A percentile compares a stretch with the other conserved stretches of the same genome.
phyloP scores from a whole-genome alignment of 2,329 filamentous ascomycete species.

The Colletotrichum scovillei region DNA sequence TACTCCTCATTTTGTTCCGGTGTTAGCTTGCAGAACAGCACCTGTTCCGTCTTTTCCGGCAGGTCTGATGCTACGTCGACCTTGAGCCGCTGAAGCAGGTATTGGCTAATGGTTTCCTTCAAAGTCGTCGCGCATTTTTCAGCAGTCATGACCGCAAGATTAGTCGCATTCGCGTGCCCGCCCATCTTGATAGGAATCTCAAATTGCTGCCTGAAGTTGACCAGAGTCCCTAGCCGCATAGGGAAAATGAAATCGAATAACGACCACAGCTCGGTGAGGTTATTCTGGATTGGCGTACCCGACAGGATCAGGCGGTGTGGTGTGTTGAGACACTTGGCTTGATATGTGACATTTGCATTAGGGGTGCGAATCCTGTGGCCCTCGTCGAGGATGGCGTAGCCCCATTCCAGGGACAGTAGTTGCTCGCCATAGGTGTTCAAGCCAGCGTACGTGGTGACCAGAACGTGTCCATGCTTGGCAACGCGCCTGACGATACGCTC shows the following conservation, averaged over 20 bases:
- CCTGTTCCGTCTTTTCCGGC: constrained; percentile 95
- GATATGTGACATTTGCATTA: constrained; percentile 92
- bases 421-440: constrained; percentile 92
- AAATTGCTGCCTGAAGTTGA: constrained; percentile 91
- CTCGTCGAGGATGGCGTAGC: constrained; percentile 93
- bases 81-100: constrained; percentile 92
- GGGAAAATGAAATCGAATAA: constrained; percentile 98
- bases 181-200: constrained; percentile 94
- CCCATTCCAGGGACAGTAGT: constrained; percentile 87
- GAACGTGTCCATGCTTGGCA: constrained; percentile 85
- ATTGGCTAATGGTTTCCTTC: constrained; percentile 93
- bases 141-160: constrained; percentile 92
- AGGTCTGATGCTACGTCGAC: constrained; percentile 93
- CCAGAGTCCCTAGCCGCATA: constrained; percentile 91
- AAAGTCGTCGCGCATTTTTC: constrained; percentile 93
- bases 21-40: constrained; percentile 94
- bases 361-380: constrained; percentile 99
- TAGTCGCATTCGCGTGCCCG: constrained; percentile 94
- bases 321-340: constrained; percentile 93
- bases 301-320: constrained; percentile 93
- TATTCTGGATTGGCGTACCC: constrained; percentile 98
- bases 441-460: constrained; percentile 96
- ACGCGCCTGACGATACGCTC: constrained; percentile 86
- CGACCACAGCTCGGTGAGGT: constrained; percentile 94
- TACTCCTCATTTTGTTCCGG: constrained; percentile 83